Evolutionary conservation across 192 early-diverging fungal genomes (phyloP).

Genomic region (Nowakowskiella sp.): DNA sequence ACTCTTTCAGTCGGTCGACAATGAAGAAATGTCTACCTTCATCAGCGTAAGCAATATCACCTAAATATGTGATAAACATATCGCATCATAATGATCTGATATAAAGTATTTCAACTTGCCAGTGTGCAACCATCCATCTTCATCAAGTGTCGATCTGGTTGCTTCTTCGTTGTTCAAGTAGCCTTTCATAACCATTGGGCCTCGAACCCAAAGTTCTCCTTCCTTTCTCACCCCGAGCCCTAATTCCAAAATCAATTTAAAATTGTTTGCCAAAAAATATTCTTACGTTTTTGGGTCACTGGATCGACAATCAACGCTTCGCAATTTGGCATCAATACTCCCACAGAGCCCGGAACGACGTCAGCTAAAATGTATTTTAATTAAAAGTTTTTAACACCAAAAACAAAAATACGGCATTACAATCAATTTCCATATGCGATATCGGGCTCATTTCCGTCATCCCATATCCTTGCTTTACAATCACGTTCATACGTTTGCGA

Average conservation of each 20-base stretch:
- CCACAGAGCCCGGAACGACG: slow-evolving; percentile 50
- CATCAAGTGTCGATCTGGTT: slow-evolving; percentile 61
- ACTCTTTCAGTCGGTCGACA: slow-evolving; percentile 76
- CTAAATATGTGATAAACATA: slow-evolving; percentile 13
- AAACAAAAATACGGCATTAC: neutral
- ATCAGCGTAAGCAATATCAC: slow-evolving; percentile 68
- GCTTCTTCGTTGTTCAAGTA: slow-evolving; percentile 76
- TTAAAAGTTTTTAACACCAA: neutral
- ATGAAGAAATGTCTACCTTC: slow-evolving; percentile 56
- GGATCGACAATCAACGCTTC: slow-evolving; percentile 67
- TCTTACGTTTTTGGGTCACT: slow-evolving; percentile 57
- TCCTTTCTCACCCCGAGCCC: slow-evolving; percentile 43
- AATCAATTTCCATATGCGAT: slow-evolving; percentile 23
- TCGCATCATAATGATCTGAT: slow-evolving; percentile 9
- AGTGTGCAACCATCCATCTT: slow-evolving; percentile 73
- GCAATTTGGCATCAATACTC: slow-evolving; percentile 62
- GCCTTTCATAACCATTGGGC: slow-evolving; percentile 81
- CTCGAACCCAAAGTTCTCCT: slow-evolving; percentile 84
- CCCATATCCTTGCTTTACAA: slow-evolving; percentile 61
- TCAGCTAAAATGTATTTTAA: neutral
- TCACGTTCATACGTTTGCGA: slow-evolving; percentile 36
- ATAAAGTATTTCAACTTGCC: too few species aligned
- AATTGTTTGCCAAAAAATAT: too few species aligned
- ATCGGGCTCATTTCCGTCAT: slow-evolving; percentile 64
- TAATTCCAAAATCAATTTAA: too few species aligned